Evolutionary conservation across 257 asterid species (phyloP).

Genomic region (Capsicum chinense): DNA sequence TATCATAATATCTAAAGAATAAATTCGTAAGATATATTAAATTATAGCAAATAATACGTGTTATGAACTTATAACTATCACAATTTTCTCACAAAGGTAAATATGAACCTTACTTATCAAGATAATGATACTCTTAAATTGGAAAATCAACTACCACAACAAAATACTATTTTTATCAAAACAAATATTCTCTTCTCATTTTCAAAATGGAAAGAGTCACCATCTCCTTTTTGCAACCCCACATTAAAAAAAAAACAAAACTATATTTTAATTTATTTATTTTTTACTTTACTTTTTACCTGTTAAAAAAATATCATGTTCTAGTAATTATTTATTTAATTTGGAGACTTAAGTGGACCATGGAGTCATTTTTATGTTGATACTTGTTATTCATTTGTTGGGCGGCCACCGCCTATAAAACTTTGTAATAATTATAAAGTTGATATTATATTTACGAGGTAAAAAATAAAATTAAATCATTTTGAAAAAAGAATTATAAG

Average conservation of each 20-base stretch:
- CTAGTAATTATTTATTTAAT: not conserved
- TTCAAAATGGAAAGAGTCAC: not conserved
- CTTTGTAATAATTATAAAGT: not conserved
- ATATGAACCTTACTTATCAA: not conserved
- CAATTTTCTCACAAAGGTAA: not conserved
- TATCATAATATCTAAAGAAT: not conserved
- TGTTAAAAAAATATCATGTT: not conserved
- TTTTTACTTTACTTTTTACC: not conserved
- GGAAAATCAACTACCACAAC: constrained; percentile 6
- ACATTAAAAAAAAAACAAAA: not conserved
- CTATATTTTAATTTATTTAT: not conserved
- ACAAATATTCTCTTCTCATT: constrained; percentile 23
- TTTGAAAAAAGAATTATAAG: too few relatives aligned
- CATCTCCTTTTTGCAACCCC: constrained; percentile 13
- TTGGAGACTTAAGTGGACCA: not conserved
- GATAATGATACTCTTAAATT: not conserved
- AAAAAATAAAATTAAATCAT: not conserved
- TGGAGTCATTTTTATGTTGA: not conserved
- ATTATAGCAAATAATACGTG: not conserved
- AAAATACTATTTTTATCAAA: not conserved
- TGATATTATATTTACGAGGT: not conserved
- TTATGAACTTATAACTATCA: not conserved
- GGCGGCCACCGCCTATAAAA: not conserved
- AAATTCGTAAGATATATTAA: not conserved
- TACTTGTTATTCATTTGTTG: constrained; percentile 19